Evolutionary conservation across 1,284 basidiomycete genomes (phyloP), one percentile per base, ranked within the genome.

Genomic region (Cerrena zonata): DNA sequence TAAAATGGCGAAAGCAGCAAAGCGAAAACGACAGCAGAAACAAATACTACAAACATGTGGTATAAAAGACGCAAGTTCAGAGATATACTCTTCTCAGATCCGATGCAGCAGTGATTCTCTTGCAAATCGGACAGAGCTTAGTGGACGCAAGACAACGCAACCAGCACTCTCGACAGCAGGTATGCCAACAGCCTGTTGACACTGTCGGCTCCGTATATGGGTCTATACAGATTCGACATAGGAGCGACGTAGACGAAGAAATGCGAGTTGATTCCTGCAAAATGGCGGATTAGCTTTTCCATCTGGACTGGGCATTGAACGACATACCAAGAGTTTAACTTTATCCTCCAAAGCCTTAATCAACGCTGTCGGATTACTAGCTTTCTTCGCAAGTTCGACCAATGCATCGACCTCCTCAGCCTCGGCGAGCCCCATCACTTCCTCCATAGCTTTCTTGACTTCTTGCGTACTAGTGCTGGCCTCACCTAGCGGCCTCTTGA

Each of bases 181-280:
- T 86, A 61, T 90, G 87, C 88, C 88, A 90, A 63, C 87, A 90
- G 3, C 86, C 87, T 0, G 85, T 88, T n/a, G 86, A 88, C 2
- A 82, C 78, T 0, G 86, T 88, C 0, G 88, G 84, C 53, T 90
- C 88, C 1, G 71, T 75, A 56, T 88, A 89, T 1, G 82, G 75
- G 48, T 89, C 87, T 5, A 90, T 67, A 58, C 87, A 90, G 50
- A 90, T 87, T 21, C 87, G 81, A 65, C 86, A 90, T 1, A 81
- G 69, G 2, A 76, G 63, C 2, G 77, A 69, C 4, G 74, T 72
- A 5, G 75, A 68, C 4, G 74, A 70, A 27, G 76, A 75, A 39
- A 74, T 62, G 49, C 67, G 65, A 55, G 69, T 69, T 2, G 73
- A 70, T 66, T 80, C 74, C 76, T 81, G 56, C 10, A 36, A 45